phyloP scores from a whole-genome alignment of 2,329 filamentous ascomycete species.

The Leptographium procerum region DNA sequence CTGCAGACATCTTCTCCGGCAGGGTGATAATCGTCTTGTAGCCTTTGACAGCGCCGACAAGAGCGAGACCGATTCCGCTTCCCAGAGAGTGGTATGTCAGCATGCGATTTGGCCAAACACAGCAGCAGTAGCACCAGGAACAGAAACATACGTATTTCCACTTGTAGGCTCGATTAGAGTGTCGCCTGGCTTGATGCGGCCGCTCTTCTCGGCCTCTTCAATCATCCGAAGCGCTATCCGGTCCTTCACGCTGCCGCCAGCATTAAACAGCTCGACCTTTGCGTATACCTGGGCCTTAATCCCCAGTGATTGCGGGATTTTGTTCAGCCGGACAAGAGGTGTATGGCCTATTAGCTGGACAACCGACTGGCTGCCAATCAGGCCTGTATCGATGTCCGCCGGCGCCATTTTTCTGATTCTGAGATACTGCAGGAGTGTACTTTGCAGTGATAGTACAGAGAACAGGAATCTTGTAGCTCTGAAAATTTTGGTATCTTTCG shows the following conservation, averaged over 20 bases:
- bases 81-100: not conserved
- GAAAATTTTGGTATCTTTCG: not conserved
- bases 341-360: conserved; percentile 84
- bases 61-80: conserved; percentile 78
- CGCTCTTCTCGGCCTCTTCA: conserved; percentile 81
- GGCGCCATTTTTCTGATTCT: not conserved
- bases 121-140: conserved; percentile 17
- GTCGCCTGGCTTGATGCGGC: conserved; percentile 92
- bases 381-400: not conserved
- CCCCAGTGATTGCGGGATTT: conserved; percentile 80
- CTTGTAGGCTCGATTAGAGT: conserved; percentile 96
- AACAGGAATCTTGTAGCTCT: not conserved
- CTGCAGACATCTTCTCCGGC: conserved; percentile 97
- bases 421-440: not conserved
- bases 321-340: conserved; percentile 88
- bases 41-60: conserved; percentile 90
- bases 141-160: conserved; percentile 65
- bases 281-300: conserved; percentile 83
- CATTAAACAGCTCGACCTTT: conserved; percentile 89
- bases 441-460: not conserved
- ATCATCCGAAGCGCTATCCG: conserved; percentile 95
- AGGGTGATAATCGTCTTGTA: conserved; percentile 98
- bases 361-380: conserved; percentile 4
- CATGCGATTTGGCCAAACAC: not conserved
- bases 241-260: conserved; percentile 88